Base-by-base conservation (phyloP, 306 rosid species). In the Quercus mongolica region DNA sequence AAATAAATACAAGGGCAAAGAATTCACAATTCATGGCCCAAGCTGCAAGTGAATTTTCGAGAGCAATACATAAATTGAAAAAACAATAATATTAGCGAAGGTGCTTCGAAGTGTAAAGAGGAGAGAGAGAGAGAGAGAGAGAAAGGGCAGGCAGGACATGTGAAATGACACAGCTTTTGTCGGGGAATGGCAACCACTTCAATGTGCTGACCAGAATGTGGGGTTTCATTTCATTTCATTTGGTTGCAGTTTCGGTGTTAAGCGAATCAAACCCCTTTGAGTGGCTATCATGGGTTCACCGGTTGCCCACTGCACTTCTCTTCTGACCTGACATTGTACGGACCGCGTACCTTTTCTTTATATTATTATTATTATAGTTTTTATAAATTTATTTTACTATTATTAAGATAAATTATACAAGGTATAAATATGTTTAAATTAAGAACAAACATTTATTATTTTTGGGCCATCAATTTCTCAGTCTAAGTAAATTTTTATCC, bases 131-230 rank as follows among this genome's bases (percentile, higher is more conserved):
- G n/a, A n/a, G n/a, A n/a, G n/a, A 38, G 46, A 26, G 15, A 18
- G 49, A 76, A 35, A 67, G 21, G 65, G 17, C 3, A 73, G 85
- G 69, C 79, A 75, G 20, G 85, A 0, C 90, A 88, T 84, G 97
- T 88, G 94, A 84, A 78, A 59, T 5, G 71, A 25, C 62, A 69
- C 94, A 87, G 90, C 88, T 87, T 81, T 87, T 92, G 97, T 90
- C 92, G 90, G 88, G 19, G 71, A 78, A 85, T 81, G 19, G 71
- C 81, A 87, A 83, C 87, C 0, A 79, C 94, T 49, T 1, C 54
- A 49, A 49, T 77, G 72, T 83, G 73, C 88, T 94, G 90, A 92
- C 89, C 87, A 18, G 15, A 61, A 31, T 80, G 78, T 75, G 83
- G 81, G 76, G 23, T 8, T 35, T 68, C 15, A 1, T 76, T 17